Conservation (phyloP, 2,329 filamentous ascomycete species). For the Zarea fungicola region DNA sequence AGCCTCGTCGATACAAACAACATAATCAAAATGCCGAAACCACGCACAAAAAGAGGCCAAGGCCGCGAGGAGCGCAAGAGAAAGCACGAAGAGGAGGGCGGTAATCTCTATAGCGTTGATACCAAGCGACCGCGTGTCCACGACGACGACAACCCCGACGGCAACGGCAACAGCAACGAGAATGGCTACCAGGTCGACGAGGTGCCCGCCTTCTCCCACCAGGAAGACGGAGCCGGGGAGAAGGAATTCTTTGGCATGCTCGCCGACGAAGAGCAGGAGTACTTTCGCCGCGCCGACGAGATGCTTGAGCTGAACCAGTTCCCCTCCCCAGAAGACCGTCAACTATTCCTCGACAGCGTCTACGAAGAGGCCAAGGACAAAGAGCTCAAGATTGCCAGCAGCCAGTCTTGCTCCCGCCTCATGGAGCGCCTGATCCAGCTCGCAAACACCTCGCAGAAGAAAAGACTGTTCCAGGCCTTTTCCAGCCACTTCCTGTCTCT, state of each 20-base stretch:
- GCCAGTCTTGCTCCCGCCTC: conserved; percentile 88
- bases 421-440: conserved; percentile 88
- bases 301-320: conserved; percentile 89
- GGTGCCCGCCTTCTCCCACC: conserved; percentile 6
- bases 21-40: conserved; percentile 35
- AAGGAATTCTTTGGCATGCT: conserved; percentile 89
- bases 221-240: conserved; percentile 38
- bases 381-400: conserved; percentile 92
- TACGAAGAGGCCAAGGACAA: conserved; percentile 84
- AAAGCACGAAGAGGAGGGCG: conserved; percentile 29
- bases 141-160: conserved; percentile 17
- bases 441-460: conserved; percentile 74
- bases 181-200: conserved; percentile 13
- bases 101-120: conserved; percentile 16
- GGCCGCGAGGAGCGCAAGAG: conserved; percentile 37
- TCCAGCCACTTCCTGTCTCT: conserved; percentile 81
- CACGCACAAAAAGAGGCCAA: conserved; percentile 36
- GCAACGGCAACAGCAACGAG: conserved; percentile 18
- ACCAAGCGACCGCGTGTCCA: conserved; percentile 22
- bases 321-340: conserved; percentile 65
- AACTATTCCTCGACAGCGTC: conserved; percentile 71
- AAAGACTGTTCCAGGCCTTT: conserved; percentile 80
- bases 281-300: conserved; percentile 86
- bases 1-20: conserved; percentile 6
- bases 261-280: conserved; percentile 88